A percentile compares a stretch with the other conserved stretches of the same genome.
phyloP scores from a whole-genome alignment of 768 basidiomycete species.

The Hypsizygus marmoreus region DNA sequence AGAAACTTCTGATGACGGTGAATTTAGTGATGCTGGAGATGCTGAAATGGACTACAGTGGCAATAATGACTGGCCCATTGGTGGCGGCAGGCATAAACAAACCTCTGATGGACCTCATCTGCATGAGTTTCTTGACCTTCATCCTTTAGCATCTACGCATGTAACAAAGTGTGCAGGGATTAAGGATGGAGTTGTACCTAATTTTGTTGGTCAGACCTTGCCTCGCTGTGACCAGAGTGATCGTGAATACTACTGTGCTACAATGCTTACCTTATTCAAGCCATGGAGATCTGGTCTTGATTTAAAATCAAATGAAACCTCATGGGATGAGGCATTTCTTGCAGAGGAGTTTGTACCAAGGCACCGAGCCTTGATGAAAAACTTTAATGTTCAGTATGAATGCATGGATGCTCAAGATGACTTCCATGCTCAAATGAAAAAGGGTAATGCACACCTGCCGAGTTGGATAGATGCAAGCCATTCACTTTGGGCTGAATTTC shows the following conservation, averaged over 20 bases:
- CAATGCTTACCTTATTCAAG: no score
- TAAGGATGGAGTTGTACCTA: background rate
- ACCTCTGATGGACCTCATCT: background rate
- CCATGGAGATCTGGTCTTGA: slow-evolving; percentile 28
- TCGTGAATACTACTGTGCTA: no score
- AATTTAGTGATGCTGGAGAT: background rate
- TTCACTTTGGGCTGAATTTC: no score
- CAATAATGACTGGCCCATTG: no score
- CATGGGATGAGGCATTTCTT: no score
- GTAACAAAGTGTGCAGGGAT: background rate
- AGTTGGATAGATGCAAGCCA: no score
- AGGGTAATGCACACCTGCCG: no score
- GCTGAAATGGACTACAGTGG: no score
- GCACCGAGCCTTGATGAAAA: slow-evolving; percentile 20
- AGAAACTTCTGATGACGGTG: background rate
- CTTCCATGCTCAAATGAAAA: no score
- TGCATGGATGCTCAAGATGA: no score
- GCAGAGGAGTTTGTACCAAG: slow-evolving; percentile 18
- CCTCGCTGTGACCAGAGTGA: slow-evolving; percentile 5
- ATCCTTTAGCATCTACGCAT: slow-evolving; percentile 3
- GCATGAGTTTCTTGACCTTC: background rate
- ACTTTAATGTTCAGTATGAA: slow-evolving; percentile 31
- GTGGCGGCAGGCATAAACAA: background rate
- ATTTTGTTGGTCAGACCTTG: slow-evolving; percentile 3
- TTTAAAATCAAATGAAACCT: slow-evolving; percentile 12